Percentiles rank a stretch among this genome's conserved stretches.
phyloP scores from a whole-genome alignment of 2,329 filamentous ascomycete genomes.

The Diaporthe longicolla region DNA sequence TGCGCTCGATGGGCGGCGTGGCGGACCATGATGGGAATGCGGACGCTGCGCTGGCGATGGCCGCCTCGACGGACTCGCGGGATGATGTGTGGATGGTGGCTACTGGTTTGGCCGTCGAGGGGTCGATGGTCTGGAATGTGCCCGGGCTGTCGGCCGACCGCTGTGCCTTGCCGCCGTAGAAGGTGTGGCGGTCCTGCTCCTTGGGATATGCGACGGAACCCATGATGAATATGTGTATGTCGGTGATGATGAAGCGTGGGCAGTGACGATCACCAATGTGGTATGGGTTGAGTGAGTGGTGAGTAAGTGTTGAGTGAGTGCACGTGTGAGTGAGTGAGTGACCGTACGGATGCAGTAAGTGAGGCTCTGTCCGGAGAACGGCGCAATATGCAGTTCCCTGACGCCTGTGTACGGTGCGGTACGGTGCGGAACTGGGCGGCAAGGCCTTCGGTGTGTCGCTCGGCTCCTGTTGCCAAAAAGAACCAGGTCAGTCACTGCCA shows the following conservation, averaged over 20 bases:
- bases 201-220: conserved; percentile 33
- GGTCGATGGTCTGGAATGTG: conserved; percentile 81
- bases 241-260: conserved; percentile 1
- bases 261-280: not conserved
- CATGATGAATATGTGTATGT: conserved; percentile 23
- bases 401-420: conserved; percentile 16
- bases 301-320: not conserved
- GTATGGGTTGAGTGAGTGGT: not conserved
- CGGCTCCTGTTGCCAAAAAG: conserved; percentile 25
- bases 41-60: conserved; percentile 77
- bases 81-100: conserved; percentile 82
- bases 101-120: conserved; percentile 77
- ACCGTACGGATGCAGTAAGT: not conserved
- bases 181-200: conserved; percentile 71
- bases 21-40: conserved; percentile 84
- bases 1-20: conserved; percentile 80
- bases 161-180: conserved; percentile 80
- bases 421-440: not conserved
- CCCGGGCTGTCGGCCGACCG: conserved; percentile 69
- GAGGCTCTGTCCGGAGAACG: conserved; percentile 21
- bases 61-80: conserved; percentile 76
- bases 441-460: not conserved
- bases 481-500: not conserved
- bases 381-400: conserved; percentile 2
- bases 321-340: not conserved